Conservation (phyloP, 805 yeast species). For the Tetrapisispora pingtungensis region DNA sequence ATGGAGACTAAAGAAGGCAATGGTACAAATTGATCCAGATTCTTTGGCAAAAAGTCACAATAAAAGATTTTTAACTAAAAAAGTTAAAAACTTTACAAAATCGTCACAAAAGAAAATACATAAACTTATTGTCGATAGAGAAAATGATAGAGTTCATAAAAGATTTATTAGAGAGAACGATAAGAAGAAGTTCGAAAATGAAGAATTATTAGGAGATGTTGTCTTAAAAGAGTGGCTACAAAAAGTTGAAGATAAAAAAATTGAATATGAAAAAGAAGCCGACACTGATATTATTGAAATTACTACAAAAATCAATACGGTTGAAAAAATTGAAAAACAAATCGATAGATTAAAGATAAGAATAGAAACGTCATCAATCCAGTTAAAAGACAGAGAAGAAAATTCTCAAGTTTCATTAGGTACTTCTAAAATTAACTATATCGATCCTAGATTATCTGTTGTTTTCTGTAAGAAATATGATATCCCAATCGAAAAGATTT, state of each 20-base stretch:
- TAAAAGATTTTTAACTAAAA: constrained; percentile 29
- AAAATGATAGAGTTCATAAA: constrained; percentile 50
- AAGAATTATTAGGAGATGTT: constrained; percentile 42
- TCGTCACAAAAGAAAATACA: constrained; percentile 57
- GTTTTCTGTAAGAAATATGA: constrained; percentile 75
- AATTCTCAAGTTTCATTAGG: constrained; percentile 88
- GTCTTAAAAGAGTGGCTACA: constrained; percentile 51
- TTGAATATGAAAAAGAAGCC: constrained; percentile 47
- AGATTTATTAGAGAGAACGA: constrained; percentile 73
- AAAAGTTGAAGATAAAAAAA: constrained; percentile 42
- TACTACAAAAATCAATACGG: constrained; percentile 38
- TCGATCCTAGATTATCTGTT: constrained; percentile 87
- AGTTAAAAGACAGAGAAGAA: constrained; percentile 85
- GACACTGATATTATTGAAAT: constrained; percentile 49
- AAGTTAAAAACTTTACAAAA: constrained; percentile 44
- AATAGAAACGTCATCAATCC: constrained; percentile 56
- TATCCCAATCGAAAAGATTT: constrained; percentile 87
- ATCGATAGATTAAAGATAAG: constrained; percentile 64
- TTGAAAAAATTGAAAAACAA: constrained; percentile 65
- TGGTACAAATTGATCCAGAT: constrained; percentile 52
- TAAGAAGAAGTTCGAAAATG: constrained; percentile 48
- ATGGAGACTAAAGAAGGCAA: constrained; percentile 60
- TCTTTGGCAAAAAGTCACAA: neutral
- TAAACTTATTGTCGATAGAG: constrained; percentile 49
- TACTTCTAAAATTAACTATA: constrained; percentile 88